phyloP scores from a whole-genome alignment of 2,329 filamentous ascomycete species.

The Ramularia endophylla region DNA sequence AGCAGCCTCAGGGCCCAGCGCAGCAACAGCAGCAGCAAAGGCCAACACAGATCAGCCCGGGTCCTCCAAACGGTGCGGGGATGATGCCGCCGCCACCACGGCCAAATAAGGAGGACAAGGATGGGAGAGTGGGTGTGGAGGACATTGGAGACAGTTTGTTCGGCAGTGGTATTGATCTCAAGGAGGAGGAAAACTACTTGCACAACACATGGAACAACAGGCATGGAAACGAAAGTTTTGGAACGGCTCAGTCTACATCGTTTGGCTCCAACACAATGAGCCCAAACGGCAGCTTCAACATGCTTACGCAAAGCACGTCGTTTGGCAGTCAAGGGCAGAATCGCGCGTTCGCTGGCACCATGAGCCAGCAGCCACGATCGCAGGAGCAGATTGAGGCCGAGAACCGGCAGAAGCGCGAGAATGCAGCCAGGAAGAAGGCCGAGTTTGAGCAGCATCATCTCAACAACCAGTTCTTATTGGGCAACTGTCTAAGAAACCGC shows the following conservation, averaged over 20 bases:
- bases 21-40: conserved; percentile 12
- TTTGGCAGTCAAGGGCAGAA: conserved; percentile 34
- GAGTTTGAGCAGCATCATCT: conserved; percentile 62
- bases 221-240: conserved; percentile 31
- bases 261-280: conserved; percentile 39
- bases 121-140: conserved; percentile 56
- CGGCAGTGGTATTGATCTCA: conserved; percentile 79
- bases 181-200: conserved; percentile 78
- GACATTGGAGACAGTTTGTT: conserved; percentile 79
- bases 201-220: conserved; percentile 58
- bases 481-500: conserved; percentile 51
- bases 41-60: conserved; percentile 18
- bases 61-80: conserved; percentile 14
- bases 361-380: conserved; percentile 48
- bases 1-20: conserved; percentile 9
- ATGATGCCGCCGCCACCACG: conserved; percentile 59
- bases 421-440: conserved; percentile 57
- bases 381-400: conserved; percentile 61
- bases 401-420: conserved; percentile 60
- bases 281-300: conserved; percentile 43
- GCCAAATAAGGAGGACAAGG: conserved; percentile 49
- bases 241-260: conserved; percentile 36
- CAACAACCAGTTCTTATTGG: conserved; percentile 65
- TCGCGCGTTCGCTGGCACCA: conserved; percentile 40
- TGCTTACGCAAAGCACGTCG: conserved; percentile 37